phyloP scores from a whole-genome alignment of 164 flowering plant genomes.

The Umbellularia californica region DNA sequence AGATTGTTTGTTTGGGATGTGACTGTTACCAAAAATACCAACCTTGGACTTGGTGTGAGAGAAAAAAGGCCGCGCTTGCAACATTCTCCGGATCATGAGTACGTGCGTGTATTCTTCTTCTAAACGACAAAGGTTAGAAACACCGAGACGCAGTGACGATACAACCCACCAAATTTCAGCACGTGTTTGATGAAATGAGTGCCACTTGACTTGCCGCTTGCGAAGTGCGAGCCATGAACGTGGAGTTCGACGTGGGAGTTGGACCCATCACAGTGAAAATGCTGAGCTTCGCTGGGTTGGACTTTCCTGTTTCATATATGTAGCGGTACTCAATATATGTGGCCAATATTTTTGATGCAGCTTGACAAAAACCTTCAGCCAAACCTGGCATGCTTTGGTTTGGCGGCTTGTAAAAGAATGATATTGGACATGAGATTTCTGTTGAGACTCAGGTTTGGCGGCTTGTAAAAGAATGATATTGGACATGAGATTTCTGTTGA shows the following conservation, averaged over 20 bases:
- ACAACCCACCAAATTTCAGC: too few species aligned
- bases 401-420: constrained; percentile 63
- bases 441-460: constrained; percentile 82
- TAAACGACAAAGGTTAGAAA: too few species aligned
- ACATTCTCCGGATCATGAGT: background rate
- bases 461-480: constrained; percentile 57
- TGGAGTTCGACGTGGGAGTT: too few species aligned
- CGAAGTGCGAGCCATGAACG: too few species aligned
- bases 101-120: too few species aligned
- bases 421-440: constrained; percentile 53
- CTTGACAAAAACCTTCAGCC: constrained; percentile 63
- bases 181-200: too few species aligned
- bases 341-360: constrained; percentile 35
- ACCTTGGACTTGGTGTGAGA: background rate
- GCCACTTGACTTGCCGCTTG: too few species aligned
- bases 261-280: too few species aligned
- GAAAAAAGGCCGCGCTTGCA: background rate
- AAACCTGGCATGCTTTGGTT: constrained; percentile 82
- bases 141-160: too few species aligned
- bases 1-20: background rate
- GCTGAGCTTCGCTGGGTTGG: too few species aligned
- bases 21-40: background rate
- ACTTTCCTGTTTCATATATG: too few species aligned
- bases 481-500: constrained; percentile 39
- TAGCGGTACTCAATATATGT: background rate